Evolutionary conservation across 2,329 filamentous ascomycete species (phyloP).

Genomic region (Ceratocystis ficicola): DNA sequence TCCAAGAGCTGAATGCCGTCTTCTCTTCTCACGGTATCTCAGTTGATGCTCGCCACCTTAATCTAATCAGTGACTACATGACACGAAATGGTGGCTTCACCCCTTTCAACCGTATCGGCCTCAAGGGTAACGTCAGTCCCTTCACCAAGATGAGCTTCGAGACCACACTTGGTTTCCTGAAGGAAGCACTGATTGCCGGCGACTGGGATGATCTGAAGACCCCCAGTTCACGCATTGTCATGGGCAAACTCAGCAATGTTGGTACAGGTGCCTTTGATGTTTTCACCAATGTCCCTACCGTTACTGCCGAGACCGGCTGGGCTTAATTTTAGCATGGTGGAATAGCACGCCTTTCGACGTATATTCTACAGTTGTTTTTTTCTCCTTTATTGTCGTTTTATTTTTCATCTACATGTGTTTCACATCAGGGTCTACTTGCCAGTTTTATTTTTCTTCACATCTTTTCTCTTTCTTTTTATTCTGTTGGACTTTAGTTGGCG

Average conservation of each 20-base stretch:
- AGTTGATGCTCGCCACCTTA: conserved; percentile 84
- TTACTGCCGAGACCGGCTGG: conserved; percentile 32
- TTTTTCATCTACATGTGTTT: neutral
- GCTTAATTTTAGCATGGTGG: conserved; percentile 8
- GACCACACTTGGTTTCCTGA: conserved; percentile 87
- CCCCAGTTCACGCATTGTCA: conserved; percentile 77
- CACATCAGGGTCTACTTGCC: neutral
- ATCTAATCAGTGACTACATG: conserved; percentile 95
- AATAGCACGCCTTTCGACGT: neutral
- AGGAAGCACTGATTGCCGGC: conserved; percentile 78
- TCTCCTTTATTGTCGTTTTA: neutral
- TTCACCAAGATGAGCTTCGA: conserved; percentile 99
- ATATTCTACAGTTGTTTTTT: neutral
- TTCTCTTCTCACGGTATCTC: conserved; percentile 85
- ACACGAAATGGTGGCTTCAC: conserved; percentile 83
- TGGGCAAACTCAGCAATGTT: conserved; percentile 67
- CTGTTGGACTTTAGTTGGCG: neutral
- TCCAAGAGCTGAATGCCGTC: conserved; percentile 71
- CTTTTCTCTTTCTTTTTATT: neutral
- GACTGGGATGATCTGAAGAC: conserved; percentile 81
- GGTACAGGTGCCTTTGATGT: conserved; percentile 92
- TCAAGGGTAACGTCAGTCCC: conserved; percentile 72
- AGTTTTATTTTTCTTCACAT: conserved; percentile 1
- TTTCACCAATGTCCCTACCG: conserved; percentile 48
- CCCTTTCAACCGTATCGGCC: conserved; percentile 82